phyloP scores from a whole-genome alignment of 129 eudicot genomes.

The Pittosporum tobira region DNA sequence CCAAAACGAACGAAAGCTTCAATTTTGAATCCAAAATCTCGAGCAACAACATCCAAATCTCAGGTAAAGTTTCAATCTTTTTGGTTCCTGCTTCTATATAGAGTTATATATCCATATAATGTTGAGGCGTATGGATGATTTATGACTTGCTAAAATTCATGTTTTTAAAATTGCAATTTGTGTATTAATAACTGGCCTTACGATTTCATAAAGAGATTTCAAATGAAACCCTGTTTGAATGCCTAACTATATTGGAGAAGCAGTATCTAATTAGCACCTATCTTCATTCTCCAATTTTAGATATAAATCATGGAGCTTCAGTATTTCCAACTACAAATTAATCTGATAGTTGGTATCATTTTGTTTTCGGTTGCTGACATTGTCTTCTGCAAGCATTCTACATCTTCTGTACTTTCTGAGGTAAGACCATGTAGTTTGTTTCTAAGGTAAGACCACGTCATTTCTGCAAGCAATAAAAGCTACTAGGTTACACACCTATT shows the following conservation, averaged over 20 bases:
- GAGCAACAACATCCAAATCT: not conserved
- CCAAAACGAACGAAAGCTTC: too few relatives aligned
- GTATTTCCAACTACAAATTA: conserved; percentile 15
- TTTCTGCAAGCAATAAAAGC: too few relatives aligned
- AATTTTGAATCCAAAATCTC: not conserved
- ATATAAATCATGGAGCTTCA: conserved; percentile 31
- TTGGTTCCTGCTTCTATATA: not conserved
- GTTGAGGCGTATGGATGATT: too few relatives aligned
- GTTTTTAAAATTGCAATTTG: too few relatives aligned
- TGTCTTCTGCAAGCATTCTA: conserved; percentile 17
- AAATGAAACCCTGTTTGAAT: too few relatives aligned
- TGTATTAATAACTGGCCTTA: too few relatives aligned
- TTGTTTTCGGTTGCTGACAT: conserved; percentile 24
- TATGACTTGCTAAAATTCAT: too few relatives aligned
- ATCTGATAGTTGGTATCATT: conserved; percentile 22
- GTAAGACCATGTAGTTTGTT: conserved; percentile 11
- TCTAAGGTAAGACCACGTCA: too few relatives aligned
- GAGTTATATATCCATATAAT: too few relatives aligned
- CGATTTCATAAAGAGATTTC: too few relatives aligned
- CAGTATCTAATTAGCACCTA: not conserved
- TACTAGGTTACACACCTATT: not conserved
- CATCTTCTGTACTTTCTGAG: conserved; percentile 17
- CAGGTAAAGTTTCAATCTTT: not conserved
- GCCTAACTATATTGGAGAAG: not conserved
- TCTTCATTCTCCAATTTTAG: conserved; percentile 9